A percentile compares a stretch with the other conserved stretches of the same genome.
phyloP scores from a whole-genome alignment of 2,329 filamentous ascomycete species.

The Falciphora oryzae region DNA sequence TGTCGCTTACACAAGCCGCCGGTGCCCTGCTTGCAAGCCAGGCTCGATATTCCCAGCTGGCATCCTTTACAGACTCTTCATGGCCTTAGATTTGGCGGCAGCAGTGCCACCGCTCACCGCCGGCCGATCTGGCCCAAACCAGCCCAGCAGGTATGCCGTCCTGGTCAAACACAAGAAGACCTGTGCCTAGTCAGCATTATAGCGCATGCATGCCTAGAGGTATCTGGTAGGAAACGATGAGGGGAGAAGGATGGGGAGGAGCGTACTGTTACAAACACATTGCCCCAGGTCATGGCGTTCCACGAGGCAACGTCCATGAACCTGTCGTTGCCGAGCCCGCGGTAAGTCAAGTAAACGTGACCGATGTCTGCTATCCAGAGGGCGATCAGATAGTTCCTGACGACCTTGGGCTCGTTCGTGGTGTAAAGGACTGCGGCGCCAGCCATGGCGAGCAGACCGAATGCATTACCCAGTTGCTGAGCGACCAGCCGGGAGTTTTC shows the following conservation, averaged over 20 bases:
- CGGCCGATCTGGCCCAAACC: slow-evolving; percentile 46
- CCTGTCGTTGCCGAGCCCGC: slow-evolving; percentile 49
- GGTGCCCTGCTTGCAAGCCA: too few relatives aligned
- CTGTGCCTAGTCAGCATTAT: slow-evolving; percentile 24
- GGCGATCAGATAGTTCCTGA: slow-evolving; percentile 61
- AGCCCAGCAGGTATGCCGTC: slow-evolving; percentile 50
- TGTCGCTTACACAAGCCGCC: not conserved
- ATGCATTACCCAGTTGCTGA: slow-evolving; percentile 64
- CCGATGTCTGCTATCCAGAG: slow-evolving; percentile 62
- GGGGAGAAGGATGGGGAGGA: slow-evolving; percentile 8
- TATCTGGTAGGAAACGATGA: not conserved
- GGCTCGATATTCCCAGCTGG: not conserved
- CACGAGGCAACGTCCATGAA: slow-evolving; percentile 50
- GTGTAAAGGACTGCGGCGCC: slow-evolving; percentile 59
- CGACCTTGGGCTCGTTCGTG: slow-evolving; percentile 58
- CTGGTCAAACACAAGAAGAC: slow-evolving; percentile 50
- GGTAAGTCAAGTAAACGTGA: slow-evolving; percentile 58
- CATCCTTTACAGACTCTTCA: slow-evolving; percentile 17
- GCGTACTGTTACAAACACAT: slow-evolving; percentile 59
- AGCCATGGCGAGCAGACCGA: slow-evolving; percentile 59
- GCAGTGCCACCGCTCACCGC: slow-evolving; percentile 2
- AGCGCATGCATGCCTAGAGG: not conserved
- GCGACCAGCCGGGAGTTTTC: slow-evolving; percentile 51
- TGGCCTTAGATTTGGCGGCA: slow-evolving; percentile 4
- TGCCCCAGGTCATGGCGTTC: slow-evolving; percentile 70